Conservation (phyloP, 108 stramenopile genomes). For the Aureococcus anophagefferens region DNA sequence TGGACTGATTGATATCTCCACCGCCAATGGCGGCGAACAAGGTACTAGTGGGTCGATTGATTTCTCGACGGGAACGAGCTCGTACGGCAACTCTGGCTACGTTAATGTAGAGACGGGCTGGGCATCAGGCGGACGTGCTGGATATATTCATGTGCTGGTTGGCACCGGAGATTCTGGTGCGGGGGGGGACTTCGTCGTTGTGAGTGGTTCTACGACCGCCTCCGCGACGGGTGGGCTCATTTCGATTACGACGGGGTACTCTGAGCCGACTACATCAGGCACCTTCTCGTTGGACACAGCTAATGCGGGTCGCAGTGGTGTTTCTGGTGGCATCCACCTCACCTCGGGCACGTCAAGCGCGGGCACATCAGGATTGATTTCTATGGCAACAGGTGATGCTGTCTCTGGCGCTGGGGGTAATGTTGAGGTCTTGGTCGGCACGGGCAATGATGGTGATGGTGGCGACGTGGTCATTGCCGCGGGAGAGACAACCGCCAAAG, state of each 20-base stretch:
- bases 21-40: constrained; percentile 29
- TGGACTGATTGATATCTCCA: constrained; percentile 23
- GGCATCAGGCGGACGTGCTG: constrained; percentile 21
- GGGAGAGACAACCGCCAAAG: constrained; percentile 18
- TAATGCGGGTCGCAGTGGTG: constrained; percentile 29
- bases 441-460: constrained; percentile 25
- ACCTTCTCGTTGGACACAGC: constrained; percentile 14
- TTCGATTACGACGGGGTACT: constrained; percentile 15
- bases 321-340: constrained; percentile 23
- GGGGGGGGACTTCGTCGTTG: constrained; percentile 23
- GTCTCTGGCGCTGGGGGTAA: constrained; percentile 21
- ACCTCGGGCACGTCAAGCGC: constrained; percentile 29
- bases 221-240: constrained; percentile 20
- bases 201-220: constrained; percentile 9
- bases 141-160: constrained; percentile 20
- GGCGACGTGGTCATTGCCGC: constrained; percentile 34
- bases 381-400: constrained; percentile 30
- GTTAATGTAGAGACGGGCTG: constrained; percentile 25
- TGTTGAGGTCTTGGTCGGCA: constrained; percentile 29
- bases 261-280: constrained; percentile 20
- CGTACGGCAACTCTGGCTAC: constrained; percentile 24
- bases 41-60: constrained; percentile 33
- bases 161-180: constrained; percentile 31
- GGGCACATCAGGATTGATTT: constrained; percentile 30
- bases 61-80: constrained; percentile 30